A percentile compares a stretch with the other conserved stretches of the same genome.
These are phyloP conservation scores for Podaxis sp. DNA, from an alignment of 768 basidiomycete species.

Conservation along the genomic window DNA sequence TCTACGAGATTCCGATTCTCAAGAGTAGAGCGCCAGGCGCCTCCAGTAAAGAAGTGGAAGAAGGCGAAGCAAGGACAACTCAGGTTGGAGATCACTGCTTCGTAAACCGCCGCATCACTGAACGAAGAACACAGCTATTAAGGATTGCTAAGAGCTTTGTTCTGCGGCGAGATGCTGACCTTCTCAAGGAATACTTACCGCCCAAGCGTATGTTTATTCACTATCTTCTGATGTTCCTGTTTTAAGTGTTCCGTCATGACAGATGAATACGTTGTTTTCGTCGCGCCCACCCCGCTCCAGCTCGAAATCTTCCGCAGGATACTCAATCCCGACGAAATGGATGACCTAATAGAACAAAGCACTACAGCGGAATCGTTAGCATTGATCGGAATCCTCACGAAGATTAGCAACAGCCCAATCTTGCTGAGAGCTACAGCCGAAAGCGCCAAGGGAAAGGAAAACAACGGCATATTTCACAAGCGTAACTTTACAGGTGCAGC, in stretches of 20 bases:
- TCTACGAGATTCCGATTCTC: constrained; percentile 87
- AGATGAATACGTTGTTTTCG: constrained; percentile 99
- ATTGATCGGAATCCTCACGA: constrained; percentile 76
- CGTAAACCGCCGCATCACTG: not conserved
- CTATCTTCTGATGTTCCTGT: not conserved
- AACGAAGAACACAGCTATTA: constrained; percentile 47
- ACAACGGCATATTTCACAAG: constrained; percentile 33
- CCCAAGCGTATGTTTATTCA: constrained; percentile 70
- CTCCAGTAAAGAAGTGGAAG: constrained; percentile 64
- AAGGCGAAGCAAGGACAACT: constrained; percentile 74
- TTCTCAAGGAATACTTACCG: constrained; percentile 82
- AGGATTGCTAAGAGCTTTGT: constrained; percentile 85
- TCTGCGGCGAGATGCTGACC: constrained; percentile 79
- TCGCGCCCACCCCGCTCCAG: constrained; percentile 85
- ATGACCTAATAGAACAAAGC: constrained; percentile 58
- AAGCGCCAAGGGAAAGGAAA: constrained; percentile 44
- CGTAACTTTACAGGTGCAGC: constrained; percentile 57
- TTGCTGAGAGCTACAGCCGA: constrained; percentile 79
- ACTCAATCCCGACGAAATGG: constrained; percentile 67
- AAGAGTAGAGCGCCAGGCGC: constrained; percentile 81
- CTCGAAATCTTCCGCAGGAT: constrained; percentile 75
- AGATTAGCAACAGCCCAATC: constrained; percentile 92
- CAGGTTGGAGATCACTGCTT: constrained; percentile 47
- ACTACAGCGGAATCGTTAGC: constrained; percentile 77
- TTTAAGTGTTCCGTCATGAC: constrained; percentile 5